phyloP scores from a whole-genome alignment of 768 basidiomycete genomes.

The Dioszegia hungarica region DNA sequence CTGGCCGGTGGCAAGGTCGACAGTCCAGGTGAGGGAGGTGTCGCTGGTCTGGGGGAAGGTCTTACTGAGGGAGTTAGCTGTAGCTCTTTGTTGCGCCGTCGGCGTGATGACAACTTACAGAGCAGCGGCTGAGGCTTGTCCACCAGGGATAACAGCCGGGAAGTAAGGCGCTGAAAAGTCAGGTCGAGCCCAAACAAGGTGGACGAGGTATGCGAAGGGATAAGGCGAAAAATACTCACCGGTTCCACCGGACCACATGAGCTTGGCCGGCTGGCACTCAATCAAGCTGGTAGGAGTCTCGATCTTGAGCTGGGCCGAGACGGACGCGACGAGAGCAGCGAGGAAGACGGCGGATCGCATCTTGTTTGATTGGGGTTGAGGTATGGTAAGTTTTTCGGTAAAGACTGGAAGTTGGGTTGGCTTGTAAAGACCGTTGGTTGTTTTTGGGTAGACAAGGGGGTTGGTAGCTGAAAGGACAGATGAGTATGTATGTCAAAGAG shows the following conservation, averaged over 20 bases:
- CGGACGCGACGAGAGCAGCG: conserved; percentile 16
- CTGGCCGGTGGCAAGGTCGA: conserved; percentile 46
- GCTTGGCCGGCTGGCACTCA: conserved; percentile 30
- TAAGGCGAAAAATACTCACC: conserved; percentile 12
- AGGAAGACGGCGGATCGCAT: conserved; percentile 23
- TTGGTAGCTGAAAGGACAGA: background rate
- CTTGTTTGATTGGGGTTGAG: conserved; percentile 2
- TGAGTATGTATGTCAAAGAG: background rate
- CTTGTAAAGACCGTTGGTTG: conserved; percentile 2
- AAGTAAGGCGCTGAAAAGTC: conserved; percentile 29
- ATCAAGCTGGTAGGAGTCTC: conserved; percentile 34
- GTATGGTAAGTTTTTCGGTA: background rate
- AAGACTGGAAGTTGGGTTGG: background rate
- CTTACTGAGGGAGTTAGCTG: conserved; percentile 8
- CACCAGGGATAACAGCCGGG: conserved; percentile 37
- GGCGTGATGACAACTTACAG: conserved; percentile 18
- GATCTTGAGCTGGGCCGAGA: conserved; percentile 30
- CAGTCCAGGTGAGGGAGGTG: conserved; percentile 35
- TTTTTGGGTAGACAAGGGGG: background rate
- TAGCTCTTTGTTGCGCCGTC: background rate
- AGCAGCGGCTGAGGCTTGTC: conserved; percentile 30
- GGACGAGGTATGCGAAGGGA: too few species aligned
- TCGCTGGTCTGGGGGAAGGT: conserved; percentile 27
- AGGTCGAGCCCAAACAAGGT: background rate
- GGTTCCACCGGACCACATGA: conserved; percentile 30